Percentiles rank a stretch among this genome's conserved stretches.
These are phyloP conservation scores for Pythium brachiatum DNA, from an alignment of 352 stramenopile genomes.

Conservation along the genomic window DNA sequence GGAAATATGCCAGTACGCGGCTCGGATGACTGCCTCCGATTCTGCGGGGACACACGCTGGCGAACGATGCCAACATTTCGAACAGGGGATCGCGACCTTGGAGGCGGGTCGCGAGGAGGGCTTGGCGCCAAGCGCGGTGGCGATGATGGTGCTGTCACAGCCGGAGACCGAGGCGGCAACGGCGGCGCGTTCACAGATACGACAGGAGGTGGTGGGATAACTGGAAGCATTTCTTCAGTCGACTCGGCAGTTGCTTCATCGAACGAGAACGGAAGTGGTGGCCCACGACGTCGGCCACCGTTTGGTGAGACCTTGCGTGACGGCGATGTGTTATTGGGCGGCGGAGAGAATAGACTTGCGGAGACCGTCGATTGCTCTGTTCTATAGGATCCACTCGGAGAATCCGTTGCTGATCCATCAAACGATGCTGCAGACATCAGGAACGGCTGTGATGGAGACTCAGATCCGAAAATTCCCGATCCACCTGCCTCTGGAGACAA, in stretches of 20 bases:
- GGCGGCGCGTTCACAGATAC: conserved; percentile 3
- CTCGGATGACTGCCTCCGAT: neutral
- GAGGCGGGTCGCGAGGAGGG: conserved; percentile 17
- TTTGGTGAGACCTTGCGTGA: conserved; percentile 17
- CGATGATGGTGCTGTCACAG: neutral
- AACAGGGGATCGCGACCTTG: conserved; percentile 12
- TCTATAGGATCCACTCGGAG: neutral
- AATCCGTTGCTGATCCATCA: no score
- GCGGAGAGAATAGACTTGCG: neutral
- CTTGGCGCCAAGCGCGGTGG: conserved; percentile 12
- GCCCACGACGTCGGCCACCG: neutral
- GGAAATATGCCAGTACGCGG: neutral
- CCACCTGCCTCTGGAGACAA: neutral
- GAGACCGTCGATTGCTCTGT: neutral
- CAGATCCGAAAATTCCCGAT: neutral
- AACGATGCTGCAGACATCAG: conserved; percentile 5
- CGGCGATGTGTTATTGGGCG: neutral
- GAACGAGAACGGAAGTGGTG: conserved; percentile 20
- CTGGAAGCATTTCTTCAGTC: neutral
- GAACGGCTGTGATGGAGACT: conserved; percentile 2
- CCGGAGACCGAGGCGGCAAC: neutral
- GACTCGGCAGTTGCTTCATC: neutral
- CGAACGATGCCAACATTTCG: conserved; percentile 19
- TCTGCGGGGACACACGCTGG: conserved; percentile 14
- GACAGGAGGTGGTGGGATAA: conserved; percentile 6